Evolutionary conservation across 345 rosid species (phyloP), one percentile per base, ranked within the genome.

Genomic region (Fremontodendron californicum): DNA sequence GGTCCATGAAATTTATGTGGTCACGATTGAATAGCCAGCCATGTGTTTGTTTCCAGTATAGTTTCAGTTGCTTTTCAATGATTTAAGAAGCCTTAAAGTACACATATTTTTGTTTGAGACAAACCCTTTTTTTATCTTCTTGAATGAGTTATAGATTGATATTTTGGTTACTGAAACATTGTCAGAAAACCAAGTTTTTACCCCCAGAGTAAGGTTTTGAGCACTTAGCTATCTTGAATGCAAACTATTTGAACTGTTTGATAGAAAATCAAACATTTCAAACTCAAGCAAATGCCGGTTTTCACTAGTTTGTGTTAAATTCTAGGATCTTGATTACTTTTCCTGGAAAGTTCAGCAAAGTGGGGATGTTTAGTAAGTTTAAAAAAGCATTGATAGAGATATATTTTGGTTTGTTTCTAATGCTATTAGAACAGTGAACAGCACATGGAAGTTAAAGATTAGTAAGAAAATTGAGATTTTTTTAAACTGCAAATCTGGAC

Each of bases 1-100:
- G 90, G 90, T 86, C 92, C 90, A 78, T 82, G 81, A 72, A 75
- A 62, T 76, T 79, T 78, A 9, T 84, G 83, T 85, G 87, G 85
- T 49, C 81, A 78, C 83, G 60, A 70, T 67, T 67, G 19, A 73
- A 71, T 78, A 74, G 76, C 77, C 73, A 78, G 42, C 82, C 87
- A 75, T 80, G 71, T 78, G 82, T 63, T 64, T 67, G 46, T 65
- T 73, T 61, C 19, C 68, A 45, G 78, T 75, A 48, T 18, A 25
- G 7, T 33, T 54, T 71, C 68, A 35, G 11, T 39, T 12, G 27
- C 60, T 43, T 82, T 65, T 71, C 73, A 71, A 65, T 71, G 27
- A 35, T 74, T 78, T 81, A 37, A 48, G 51, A n/a, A 69, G 39
- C 72, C 57, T 16, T 46, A 1, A 72, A 52, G 55, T 23, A 75